phyloP scores from a whole-genome alignment of 305 asterid genomes.

The Withania somnifera region DNA sequence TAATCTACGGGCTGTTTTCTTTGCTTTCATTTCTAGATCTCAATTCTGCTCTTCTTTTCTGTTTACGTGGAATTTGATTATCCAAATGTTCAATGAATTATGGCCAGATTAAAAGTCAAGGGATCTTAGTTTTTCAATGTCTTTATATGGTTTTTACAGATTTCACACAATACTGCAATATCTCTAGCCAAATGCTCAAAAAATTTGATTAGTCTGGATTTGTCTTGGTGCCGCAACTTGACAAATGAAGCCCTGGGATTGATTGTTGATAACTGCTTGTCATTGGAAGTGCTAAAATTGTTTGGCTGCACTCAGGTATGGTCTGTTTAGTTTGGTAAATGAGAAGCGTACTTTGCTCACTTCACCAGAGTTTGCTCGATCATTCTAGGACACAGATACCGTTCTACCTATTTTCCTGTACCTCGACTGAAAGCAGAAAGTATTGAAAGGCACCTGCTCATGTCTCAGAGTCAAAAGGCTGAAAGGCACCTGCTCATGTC shows the following conservation, averaged over 20 bases:
- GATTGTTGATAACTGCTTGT: constrained; percentile 66
- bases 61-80: not conserved
- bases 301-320: constrained; percentile 88
- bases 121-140: not conserved
- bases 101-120: not conserved
- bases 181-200: constrained; percentile 55
- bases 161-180: constrained; percentile 62
- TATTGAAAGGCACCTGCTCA: not conserved
- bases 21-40: not conserved
- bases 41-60: not conserved
- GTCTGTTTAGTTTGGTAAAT: not conserved
- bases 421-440: not conserved
- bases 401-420: not conserved
- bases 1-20: not conserved
- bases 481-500: not conserved
- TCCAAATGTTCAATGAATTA: not conserved
- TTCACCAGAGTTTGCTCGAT: not conserved
- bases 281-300: constrained; percentile 57
- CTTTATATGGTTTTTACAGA: constrained; percentile 31
- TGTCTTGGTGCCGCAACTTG: constrained; percentile 84
- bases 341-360: not conserved
- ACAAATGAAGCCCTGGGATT: constrained; percentile 77
- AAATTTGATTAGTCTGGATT: constrained; percentile 48
- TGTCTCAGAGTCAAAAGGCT: not conserved
- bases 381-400: not conserved